These are phyloP conservation scores for Phytopythium ostracodes DNA, from an alignment of 352 stramenopile species.

Conservation along the genomic window DNA sequence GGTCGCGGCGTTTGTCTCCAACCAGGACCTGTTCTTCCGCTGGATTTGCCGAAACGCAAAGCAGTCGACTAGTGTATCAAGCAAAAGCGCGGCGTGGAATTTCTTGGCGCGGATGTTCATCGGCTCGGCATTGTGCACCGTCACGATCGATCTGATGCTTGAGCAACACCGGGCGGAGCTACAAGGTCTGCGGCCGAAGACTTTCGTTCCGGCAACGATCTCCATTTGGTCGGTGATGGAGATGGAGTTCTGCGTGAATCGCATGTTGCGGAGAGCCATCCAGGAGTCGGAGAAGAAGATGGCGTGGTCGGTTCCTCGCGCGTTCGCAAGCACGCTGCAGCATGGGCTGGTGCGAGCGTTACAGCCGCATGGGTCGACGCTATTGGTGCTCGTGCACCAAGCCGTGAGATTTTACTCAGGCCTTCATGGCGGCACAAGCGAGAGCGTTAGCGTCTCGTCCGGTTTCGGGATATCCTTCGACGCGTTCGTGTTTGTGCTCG, in stretches of 20 bases:
- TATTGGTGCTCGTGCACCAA: slow-evolving; percentile 18
- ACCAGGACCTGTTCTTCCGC: slow-evolving; percentile 50
- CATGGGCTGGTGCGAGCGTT: slow-evolving; percentile 35
- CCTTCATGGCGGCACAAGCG: slow-evolving; percentile 5
- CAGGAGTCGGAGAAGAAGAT: slow-evolving; percentile 21
- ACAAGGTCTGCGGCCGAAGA: neutral
- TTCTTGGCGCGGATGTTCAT: slow-evolving; percentile 43
- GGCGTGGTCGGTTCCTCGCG: slow-evolving; percentile 30
- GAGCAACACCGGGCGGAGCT: neutral
- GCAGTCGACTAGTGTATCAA: slow-evolving; percentile 8
- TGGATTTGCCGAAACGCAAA: slow-evolving; percentile 38
- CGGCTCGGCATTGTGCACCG: slow-evolving; percentile 43
- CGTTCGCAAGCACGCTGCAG: slow-evolving; percentile 23
- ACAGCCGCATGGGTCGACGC: slow-evolving; percentile 15
- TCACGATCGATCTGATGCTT: slow-evolving; percentile 33
- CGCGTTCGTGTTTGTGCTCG: slow-evolving; percentile 1
- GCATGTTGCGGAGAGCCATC: slow-evolving; percentile 36
- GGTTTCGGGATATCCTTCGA: slow-evolving; percentile 3
- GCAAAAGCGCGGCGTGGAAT: slow-evolving; percentile 32
- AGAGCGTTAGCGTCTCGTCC: neutral
- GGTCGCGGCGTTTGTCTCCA: slow-evolving; percentile 41
- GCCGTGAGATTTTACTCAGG: neutral
- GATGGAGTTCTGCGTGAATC: slow-evolving; percentile 49
- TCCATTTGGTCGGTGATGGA: slow-evolving; percentile 53
- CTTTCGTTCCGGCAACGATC: slow-evolving; percentile 11